Conservation (phyloP, 208 protist species). For the Entamoeba invadens region DNA sequence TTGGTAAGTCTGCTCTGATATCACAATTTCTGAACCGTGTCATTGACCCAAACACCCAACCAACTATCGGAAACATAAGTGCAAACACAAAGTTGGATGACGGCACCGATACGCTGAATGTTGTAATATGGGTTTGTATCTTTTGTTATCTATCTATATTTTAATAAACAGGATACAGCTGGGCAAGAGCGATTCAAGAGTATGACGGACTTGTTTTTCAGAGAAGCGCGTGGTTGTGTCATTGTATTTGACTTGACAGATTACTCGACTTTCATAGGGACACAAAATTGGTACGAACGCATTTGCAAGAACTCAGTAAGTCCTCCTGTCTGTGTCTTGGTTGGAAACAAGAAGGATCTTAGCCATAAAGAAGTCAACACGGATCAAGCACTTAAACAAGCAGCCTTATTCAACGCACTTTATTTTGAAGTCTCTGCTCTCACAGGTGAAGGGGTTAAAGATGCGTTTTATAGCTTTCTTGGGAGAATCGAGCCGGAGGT, state of each 20-base stretch:
- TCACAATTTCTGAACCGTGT: not conserved
- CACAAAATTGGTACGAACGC: not conserved
- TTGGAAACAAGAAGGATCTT: not conserved
- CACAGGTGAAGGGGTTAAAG: not conserved
- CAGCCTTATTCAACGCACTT: not conserved
- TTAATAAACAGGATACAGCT: no score
- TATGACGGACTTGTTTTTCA: not conserved
- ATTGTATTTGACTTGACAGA: not conserved
- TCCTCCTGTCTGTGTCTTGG: not conserved
- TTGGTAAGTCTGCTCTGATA: not conserved
- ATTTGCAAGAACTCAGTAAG: not conserved
- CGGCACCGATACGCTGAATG: not conserved
- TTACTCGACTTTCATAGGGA: not conserved
- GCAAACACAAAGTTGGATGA: not conserved
- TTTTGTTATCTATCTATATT: no score
- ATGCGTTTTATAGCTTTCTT: not conserved
- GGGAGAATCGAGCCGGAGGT: not conserved
- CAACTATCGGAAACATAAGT: not conserved
- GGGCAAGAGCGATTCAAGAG: not conserved
- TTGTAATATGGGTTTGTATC: no score
- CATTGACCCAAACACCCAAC: not conserved
- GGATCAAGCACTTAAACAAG: not conserved
- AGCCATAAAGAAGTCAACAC: not conserved
- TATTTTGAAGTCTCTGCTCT: not conserved
- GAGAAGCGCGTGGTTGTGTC: not conserved